Evolutionary conservation across 306 rosid genomes (phyloP), one percentile per base, ranked within the genome.

Genomic region (Geum urbanum): DNA sequence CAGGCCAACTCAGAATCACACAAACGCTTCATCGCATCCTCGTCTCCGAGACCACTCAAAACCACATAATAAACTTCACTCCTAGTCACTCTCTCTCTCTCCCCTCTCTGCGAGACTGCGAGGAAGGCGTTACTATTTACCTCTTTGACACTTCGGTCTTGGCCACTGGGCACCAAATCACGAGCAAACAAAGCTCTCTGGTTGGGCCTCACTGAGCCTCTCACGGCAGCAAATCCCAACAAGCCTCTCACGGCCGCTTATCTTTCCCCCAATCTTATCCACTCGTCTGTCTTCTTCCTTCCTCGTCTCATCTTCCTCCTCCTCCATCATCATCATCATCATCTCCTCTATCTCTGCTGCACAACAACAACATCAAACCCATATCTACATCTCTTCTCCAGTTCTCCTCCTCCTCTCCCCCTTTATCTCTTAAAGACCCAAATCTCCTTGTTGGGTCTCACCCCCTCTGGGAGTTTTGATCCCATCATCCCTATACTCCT

Each of bases 211-310:
- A 37, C 91, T 72, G 74, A 73, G 61, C 37, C 37, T 22, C 61
- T 56, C 61, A 56, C 16, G 27, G 8, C 62, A 22, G 40, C 62
- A 79, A 78, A 91, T 89, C 89, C 37, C 8, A 8, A 5, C 62
- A 40, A 16, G 37, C 75, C 37, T 27, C 64, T 79, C 27, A 35
- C 61, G 69, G 40, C 91, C 94, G 79, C 87, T 83, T 16, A 87
- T 85, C 75, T 37, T 37, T 46, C 83, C 41, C n/a, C n/a, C 22
- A 81, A 79, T 81, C 96, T 89, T 89, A 91, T 89, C 96, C 94
- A 70, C 48, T 52, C 9, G 32, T 55, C 22, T 70, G 77, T 74
- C 75, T 63, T 59, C 79, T 51, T 62, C 78, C 78, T 13, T 61
- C 65, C 9, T 57, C 62, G 2, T 20, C 2, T 27, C 32, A 1